phyloP scores from a whole-genome alignment of 768 basidiomycete species.

The Glaciozyma antarctica region DNA sequence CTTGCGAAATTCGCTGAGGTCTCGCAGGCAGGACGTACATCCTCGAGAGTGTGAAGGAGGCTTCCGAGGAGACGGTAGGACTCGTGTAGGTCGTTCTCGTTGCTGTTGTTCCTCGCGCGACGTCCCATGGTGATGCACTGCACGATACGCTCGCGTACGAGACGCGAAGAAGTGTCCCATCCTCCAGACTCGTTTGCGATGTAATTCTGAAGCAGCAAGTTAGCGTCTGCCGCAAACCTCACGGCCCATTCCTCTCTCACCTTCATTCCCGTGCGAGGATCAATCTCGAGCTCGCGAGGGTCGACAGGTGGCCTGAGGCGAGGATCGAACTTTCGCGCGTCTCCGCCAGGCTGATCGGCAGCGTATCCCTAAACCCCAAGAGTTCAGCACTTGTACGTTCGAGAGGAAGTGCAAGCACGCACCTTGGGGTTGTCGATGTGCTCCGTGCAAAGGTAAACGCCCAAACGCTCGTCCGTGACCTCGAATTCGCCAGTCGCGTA shows the following conservation, averaged over 20 bases:
- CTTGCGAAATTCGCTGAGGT: neutral
- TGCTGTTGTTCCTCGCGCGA: slow-evolving; percentile 45
- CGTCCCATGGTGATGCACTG: slow-evolving; percentile 72
- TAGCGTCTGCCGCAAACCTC: neutral
- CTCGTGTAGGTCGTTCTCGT: slow-evolving; percentile 48
- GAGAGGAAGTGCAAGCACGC: neutral
- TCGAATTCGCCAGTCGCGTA: slow-evolving; percentile 47
- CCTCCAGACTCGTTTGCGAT: slow-evolving; percentile 66
- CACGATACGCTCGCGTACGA: slow-evolving; percentile 63
- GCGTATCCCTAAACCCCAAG: slow-evolving; percentile 15
- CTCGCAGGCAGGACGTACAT: slow-evolving; percentile 1
- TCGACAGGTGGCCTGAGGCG: slow-evolving; percentile 73
- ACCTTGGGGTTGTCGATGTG: slow-evolving; percentile 44
- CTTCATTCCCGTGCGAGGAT: slow-evolving; percentile 82
- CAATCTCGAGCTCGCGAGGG: slow-evolving; percentile 73
- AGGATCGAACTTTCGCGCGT: slow-evolving; percentile 67
- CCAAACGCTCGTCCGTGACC: slow-evolving; percentile 41
- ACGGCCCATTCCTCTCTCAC: slow-evolving; percentile 37
- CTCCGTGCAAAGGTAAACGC: slow-evolving; percentile 43
- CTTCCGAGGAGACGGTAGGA: slow-evolving; percentile 65
- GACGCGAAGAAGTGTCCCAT: slow-evolving; percentile 81
- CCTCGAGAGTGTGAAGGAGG: slow-evolving; percentile 32
- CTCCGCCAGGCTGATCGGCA: slow-evolving; percentile 44
- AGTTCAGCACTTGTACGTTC: too few relatives aligned
- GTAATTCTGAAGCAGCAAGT: slow-evolving; percentile 50